Percentiles rank a stretch among this genome's conserved stretches.
Conservation (phyloP, 768 basidiomycete genomes). For the Mycena rosella region DNA sequence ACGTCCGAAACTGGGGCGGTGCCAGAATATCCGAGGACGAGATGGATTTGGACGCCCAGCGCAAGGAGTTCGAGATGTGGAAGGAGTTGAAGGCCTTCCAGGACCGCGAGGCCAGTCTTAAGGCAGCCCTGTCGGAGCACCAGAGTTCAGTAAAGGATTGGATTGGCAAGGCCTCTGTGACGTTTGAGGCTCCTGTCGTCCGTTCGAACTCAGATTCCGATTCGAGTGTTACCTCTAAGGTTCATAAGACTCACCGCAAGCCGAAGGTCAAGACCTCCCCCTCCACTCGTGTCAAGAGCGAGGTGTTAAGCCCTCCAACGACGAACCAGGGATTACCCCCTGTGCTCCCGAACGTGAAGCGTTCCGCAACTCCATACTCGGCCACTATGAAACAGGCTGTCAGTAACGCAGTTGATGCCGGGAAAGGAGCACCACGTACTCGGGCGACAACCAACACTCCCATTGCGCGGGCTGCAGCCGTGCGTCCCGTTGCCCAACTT, state of each 20-base stretch:
- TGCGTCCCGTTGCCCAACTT: neutral
- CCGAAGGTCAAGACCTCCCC: neutral
- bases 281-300: neutral
- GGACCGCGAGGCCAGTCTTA: neutral
- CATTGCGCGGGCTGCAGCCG: neutral
- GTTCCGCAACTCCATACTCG: neutral
- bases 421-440: neutral
- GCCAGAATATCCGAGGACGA: neutral
- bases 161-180: neutral
- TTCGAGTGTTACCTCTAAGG: neutral
- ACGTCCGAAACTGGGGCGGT: neutral
- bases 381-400: neutral
- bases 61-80: neutral
- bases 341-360: neutral
- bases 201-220: neutral
- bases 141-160: neutral
- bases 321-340: neutral
- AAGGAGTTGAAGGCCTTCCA: neutral
- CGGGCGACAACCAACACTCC: neutral
- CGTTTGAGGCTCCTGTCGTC: neutral
- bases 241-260: neutral
- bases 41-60: neutral
- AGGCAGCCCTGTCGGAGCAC: neutral
- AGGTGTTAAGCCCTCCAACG: neutral
- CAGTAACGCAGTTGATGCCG: neutral